Evolutionary conservation across 2,329 filamentous ascomycete genomes (phyloP).

Genomic region (Cadophora gregata): DNA sequence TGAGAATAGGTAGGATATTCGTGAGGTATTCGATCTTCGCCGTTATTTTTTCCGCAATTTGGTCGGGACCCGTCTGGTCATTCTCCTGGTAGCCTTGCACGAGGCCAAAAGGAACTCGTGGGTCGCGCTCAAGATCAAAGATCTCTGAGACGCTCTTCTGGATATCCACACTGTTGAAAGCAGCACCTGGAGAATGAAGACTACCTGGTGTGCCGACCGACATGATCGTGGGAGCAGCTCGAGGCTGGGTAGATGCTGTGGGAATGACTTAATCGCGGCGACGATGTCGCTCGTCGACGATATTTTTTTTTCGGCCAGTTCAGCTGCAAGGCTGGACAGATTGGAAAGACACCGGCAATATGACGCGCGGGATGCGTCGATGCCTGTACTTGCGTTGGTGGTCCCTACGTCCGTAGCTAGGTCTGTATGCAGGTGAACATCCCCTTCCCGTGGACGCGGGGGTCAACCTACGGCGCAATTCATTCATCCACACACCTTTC

Average conservation of each 20-base stretch:
- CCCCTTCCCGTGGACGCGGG: background rate
- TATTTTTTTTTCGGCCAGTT: background rate
- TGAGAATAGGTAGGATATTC: background rate
- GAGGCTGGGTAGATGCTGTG: background rate
- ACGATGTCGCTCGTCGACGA: background rate
- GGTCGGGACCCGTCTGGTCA: background rate
- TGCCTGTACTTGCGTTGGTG: background rate
- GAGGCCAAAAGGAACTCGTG: background rate
- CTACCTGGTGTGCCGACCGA: background rate
- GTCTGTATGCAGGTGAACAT: background rate
- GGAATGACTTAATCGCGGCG: background rate
- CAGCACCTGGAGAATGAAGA: background rate
- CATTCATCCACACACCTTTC: too few species aligned
- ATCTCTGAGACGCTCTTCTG: background rate
- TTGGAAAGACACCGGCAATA: background rate
- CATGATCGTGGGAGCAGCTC: background rate
- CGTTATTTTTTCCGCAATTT: background rate
- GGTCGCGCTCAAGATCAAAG: background rate
- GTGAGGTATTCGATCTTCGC: background rate
- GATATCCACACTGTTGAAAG: background rate
- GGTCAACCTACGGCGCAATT: background rate
- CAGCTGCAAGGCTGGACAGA: background rate
- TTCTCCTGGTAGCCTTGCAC: conserved; percentile 11
- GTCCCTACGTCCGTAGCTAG: background rate
- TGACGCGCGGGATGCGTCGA: too few species aligned